Evolutionary conservation across 805 yeast species (phyloP).

Genomic region (Ogataea paraovalis): DNA sequence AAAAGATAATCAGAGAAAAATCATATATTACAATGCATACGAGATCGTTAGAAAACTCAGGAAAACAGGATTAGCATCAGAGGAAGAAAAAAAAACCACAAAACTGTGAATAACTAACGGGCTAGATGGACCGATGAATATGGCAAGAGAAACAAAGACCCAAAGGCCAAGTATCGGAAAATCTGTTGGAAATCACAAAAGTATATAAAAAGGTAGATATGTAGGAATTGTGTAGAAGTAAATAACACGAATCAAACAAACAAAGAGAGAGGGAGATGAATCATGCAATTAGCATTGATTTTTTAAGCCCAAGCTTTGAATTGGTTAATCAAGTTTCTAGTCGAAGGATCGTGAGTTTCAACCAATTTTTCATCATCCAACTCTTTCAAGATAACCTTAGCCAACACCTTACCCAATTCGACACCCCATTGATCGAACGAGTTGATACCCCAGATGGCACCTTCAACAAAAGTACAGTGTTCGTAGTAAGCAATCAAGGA

Average conservation of each 20-base stretch:
- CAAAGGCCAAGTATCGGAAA: too few relatives aligned
- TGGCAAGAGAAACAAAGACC: too few relatives aligned
- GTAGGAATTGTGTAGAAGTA: not conserved
- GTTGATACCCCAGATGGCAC: conserved; percentile 99
- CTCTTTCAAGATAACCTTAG: conserved; percentile 91
- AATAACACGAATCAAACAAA: not conserved
- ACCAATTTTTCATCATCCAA: conserved; percentile 59
- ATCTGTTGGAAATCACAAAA: not conserved
- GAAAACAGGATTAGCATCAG: not conserved
- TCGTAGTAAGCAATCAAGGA: conserved; percentile 97
- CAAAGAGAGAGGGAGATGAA: too few relatives aligned
- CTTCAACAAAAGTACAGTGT: conserved; percentile 95
- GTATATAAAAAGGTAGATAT: not conserved
- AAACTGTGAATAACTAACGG: not conserved
- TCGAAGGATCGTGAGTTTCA: conserved; percentile 79
- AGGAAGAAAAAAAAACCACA: not conserved
- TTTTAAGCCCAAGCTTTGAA: conserved; percentile 77
- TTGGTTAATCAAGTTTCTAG: conserved; percentile 90
- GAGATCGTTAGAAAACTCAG: not conserved
- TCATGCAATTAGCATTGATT: not conserved
- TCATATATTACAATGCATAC: not conserved
- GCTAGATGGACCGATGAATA: too few relatives aligned
- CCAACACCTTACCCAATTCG: conserved; percentile 96
- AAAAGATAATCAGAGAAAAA: not conserved
- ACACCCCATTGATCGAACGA: conserved; percentile 99